phyloP scores from a whole-genome alignment of 73 alveolate species.

The Paramecium tetraurelia region DNA sequence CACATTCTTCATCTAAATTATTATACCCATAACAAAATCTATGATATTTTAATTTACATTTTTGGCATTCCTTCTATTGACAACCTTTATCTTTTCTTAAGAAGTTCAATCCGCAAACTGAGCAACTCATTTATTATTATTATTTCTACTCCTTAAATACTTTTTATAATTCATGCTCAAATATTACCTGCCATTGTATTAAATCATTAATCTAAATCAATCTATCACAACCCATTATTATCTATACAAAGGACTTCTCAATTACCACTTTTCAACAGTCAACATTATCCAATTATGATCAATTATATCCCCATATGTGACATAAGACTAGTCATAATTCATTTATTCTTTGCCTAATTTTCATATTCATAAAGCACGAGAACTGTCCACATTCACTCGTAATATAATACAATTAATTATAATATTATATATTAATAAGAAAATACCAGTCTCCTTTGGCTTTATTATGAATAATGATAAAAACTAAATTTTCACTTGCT shows the following conservation, averaged over 20 bases:
- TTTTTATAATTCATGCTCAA: neutral
- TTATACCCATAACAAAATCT: constrained; percentile 35
- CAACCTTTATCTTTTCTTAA: neutral
- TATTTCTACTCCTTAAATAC: neutral
- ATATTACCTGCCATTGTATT: neutral
- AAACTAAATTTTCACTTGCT: neutral
- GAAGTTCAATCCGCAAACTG: constrained; percentile 12
- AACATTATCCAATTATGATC: too few species aligned
- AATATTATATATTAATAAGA: neutral
- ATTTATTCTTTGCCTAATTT: neutral
- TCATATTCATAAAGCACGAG: neutral
- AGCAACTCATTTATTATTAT: neutral
- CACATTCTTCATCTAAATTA: neutral
- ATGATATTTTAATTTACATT: constrained; percentile 15
- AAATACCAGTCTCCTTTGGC: neutral
- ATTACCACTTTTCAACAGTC: neutral
- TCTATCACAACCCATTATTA: neutral
- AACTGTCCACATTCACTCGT: neutral
- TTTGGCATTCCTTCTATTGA: neutral
- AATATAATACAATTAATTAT: neutral
- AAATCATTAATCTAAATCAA: neutral
- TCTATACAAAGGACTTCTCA: neutral
- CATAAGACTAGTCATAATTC: neutral
- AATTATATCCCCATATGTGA: neutral
- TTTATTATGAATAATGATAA: neutral